phyloP scores from a whole-genome alignment of 345 rosid genomes.

The Eucalyptus guilfoylei region DNA sequence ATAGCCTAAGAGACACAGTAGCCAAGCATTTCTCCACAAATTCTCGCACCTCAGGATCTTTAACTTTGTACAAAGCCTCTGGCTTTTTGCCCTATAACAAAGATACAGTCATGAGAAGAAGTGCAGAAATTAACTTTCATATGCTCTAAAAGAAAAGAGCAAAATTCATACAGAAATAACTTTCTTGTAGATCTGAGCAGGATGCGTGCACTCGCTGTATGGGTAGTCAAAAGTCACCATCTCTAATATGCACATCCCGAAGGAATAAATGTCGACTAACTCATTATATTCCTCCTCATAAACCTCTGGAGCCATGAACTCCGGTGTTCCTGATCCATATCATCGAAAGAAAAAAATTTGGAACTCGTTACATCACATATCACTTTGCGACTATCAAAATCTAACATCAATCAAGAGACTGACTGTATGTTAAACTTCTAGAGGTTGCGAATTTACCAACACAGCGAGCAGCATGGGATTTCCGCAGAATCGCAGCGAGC shows the following conservation, averaged over 20 bases:
- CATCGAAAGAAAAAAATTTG: background rate
- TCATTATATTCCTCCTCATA: constrained; percentile 96
- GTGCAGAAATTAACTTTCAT: background rate
- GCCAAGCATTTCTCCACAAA: constrained; percentile 96
- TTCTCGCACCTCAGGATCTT: constrained; percentile 71
- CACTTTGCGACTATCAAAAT: background rate
- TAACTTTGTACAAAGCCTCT: constrained; percentile 66
- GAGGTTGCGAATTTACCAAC: constrained; percentile 37
- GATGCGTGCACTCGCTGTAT: constrained; percentile 90
- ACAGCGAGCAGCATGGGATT: constrained; percentile 83
- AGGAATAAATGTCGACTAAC: constrained; percentile 88
- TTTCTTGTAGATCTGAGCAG: constrained; percentile 99
- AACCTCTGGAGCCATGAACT: constrained; percentile 99
- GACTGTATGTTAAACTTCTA: background rate
- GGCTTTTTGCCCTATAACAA: constrained; percentile 68
- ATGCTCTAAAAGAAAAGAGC: background rate
- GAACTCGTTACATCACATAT: background rate
- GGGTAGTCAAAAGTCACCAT: constrained; percentile 97
- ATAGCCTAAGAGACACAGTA: constrained; percentile 56
- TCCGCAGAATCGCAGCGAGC: constrained; percentile 85
- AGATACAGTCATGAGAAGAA: background rate
- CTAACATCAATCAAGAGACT: background rate
- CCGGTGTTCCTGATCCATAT: constrained; percentile 68
- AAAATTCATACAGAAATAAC: constrained; percentile 62
- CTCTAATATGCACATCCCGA: constrained; percentile 97